Evolutionary conservation across 345 rosid species (phyloP).

Genomic region (Euphorbia lathyris): DNA sequence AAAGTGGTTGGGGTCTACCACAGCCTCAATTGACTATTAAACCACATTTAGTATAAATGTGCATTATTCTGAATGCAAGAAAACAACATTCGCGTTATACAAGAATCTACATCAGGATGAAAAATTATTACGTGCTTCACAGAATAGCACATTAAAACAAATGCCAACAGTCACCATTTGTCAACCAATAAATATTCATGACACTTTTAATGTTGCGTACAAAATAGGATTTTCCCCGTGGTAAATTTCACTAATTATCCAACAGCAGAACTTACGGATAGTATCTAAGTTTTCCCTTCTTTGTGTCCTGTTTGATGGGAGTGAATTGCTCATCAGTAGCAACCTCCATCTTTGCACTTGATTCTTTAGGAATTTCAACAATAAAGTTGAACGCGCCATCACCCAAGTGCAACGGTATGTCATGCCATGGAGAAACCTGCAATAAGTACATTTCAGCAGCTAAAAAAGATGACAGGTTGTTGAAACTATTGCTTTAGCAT

Average conservation of each 20-base stretch:
- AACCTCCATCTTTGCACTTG: conserved; percentile 97
- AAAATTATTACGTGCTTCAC: background rate
- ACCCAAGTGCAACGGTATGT: conserved; percentile 75
- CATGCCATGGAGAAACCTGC: conserved; percentile 98
- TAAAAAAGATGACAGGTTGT: background rate
- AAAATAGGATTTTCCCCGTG: background rate
- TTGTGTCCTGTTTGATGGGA: conserved; percentile 88
- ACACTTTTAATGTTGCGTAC: background rate
- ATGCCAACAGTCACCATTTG: background rate
- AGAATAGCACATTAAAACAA: background rate
- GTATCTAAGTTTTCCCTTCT: conserved; percentile 69
- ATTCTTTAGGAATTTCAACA: conserved; percentile 89
- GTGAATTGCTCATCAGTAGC: conserved; percentile 89
- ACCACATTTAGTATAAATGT: background rate
- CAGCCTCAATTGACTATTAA: background rate
- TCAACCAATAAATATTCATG: background rate
- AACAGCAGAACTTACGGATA: conserved; percentile 50
- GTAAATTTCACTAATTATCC: background rate
- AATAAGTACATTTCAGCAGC: background rate
- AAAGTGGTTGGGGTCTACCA: background rate
- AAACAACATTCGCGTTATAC: background rate
- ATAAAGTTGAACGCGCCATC: conserved; percentile 76
- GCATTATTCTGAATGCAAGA: background rate
- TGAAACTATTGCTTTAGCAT: background rate
- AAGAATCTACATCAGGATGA: background rate